Percentiles rank a stretch among this genome's conserved stretches.
phyloP scores from a whole-genome alignment of 1,139 yeast species.

The Kodamaea alishanica region DNA sequence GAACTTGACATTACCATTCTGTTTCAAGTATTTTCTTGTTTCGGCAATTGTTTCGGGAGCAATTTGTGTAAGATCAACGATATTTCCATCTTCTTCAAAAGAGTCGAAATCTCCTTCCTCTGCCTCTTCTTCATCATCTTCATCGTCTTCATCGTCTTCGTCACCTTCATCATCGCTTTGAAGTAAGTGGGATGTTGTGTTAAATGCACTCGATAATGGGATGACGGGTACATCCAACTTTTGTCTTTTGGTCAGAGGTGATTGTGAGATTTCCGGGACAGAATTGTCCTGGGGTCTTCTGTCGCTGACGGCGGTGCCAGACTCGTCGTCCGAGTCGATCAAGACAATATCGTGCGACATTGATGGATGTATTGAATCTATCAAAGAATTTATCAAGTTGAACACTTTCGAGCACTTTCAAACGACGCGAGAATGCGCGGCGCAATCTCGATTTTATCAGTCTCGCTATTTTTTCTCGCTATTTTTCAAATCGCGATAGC shows the following conservation, averaged over 20 bases:
- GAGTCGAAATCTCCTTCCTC: constrained; percentile 3
- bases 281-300: not conserved
- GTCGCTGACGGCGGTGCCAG: constrained; percentile 1
- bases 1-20: constrained; percentile 57
- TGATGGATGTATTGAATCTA: not conserved
- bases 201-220: constrained; percentile 12
- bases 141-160: constrained; percentile 4
- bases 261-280: too few relatives aligned
- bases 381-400: too few relatives aligned
- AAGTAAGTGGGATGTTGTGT: constrained; percentile 7
- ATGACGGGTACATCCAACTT: constrained; percentile 7
- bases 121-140: constrained; percentile 1
- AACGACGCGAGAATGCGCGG: too few relatives aligned
- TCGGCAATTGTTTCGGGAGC: constrained; percentile 22
- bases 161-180: constrained; percentile 8
- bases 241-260: constrained; percentile 10
- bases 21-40: constrained; percentile 58
- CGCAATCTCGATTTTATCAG: too few relatives aligned
- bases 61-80: constrained; percentile 8
- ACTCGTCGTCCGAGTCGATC: constrained; percentile 18
- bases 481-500: too few relatives aligned
- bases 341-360: constrained; percentile 15
- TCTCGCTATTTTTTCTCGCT: too few relatives aligned
- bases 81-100: constrained; percentile 1
- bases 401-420: too few relatives aligned